Evolutionary conservation across 1,284 basidiomycete species (phyloP), one percentile per base, ranked within the genome.

Genomic region (Tremellales sp.): DNA sequence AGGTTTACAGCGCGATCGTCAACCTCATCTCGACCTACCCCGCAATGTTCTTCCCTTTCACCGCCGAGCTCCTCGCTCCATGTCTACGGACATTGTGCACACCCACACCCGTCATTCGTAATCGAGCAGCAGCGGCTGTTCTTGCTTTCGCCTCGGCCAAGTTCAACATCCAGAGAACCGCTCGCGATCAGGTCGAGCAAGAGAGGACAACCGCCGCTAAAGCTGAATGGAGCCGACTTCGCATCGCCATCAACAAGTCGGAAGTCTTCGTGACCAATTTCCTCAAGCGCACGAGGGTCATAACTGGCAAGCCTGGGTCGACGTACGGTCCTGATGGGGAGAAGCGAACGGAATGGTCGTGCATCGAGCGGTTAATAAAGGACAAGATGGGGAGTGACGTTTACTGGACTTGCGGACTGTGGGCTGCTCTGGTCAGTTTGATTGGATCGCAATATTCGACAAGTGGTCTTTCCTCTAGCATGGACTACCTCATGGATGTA

Each of bases 401-500:
- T 1, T 57, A 62, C 12, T 75, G 73, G 73, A 68, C 70, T 7
- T 71, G 71, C 48, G 58, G 70, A 3, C 65, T 65, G 6, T 75
- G 72, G 72, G 57, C 70, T 1, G 45, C 56, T 1, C 19, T 76
- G 4, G 67, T 73, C 13, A 70, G 59, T 42, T 44, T 75, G 19
- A 64, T 75, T 40, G 74, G 74, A 1, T 54, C 63, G 10, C 47
- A 57, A 8, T 73, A 73, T 58, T 54, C 59, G 25, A 46, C 58
- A 8, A 65, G 62, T 1, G 53, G 61, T 4, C 45, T 62, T 19
- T 54, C 60, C 6, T 46, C 56, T 26, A 45, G 51, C 3, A 61
- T 75, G 37, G 64, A 74, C 44, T 56, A 66, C 42, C 67, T 74
- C 47, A 68, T 75, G 53, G 61, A 70, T 27, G 73, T 74, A 49